These are phyloP conservation scores for Juglanconis juglandina DNA, from an alignment of 2,329 filamentous ascomycete genomes.

Conservation along the genomic window DNA sequence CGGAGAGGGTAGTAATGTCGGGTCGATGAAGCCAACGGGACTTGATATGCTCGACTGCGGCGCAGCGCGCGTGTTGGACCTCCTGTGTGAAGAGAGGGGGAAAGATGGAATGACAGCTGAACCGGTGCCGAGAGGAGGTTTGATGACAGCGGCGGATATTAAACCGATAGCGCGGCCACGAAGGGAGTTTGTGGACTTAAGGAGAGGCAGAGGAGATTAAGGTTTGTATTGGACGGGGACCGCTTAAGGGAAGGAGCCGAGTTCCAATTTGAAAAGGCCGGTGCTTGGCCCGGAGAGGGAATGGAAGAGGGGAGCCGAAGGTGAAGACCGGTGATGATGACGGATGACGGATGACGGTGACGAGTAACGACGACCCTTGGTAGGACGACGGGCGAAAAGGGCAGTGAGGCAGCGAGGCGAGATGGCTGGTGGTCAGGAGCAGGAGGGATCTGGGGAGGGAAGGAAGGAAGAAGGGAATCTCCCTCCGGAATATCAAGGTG, in stretches of 20 bases:
- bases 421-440: too few species aligned
- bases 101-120: background rate
- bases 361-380: too few species aligned
- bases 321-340: background rate
- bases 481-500: too few species aligned
- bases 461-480: too few species aligned
- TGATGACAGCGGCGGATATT: conserved; percentile 17
- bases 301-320: background rate
- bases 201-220: conserved; percentile 19
- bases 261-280: conserved; percentile 2
- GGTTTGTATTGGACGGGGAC: conserved; percentile 17
- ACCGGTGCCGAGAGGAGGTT: conserved; percentile 1
- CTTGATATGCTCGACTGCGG: too few species aligned
- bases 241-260: background rate
- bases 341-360: background rate
- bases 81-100: background rate
- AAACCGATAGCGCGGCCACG: conserved; percentile 15
- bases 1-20: background rate
- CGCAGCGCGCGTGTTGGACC: background rate
- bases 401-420: too few species aligned
- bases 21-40: background rate
- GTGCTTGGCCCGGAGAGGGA: background rate
- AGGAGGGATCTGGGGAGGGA: too few species aligned
- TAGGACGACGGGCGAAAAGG: too few species aligned
- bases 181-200: conserved; percentile 9